These are phyloP conservation scores for Diplodia mutila DNA, from an alignment of 2,329 filamentous ascomycete species.

Conservation along the genomic window DNA sequence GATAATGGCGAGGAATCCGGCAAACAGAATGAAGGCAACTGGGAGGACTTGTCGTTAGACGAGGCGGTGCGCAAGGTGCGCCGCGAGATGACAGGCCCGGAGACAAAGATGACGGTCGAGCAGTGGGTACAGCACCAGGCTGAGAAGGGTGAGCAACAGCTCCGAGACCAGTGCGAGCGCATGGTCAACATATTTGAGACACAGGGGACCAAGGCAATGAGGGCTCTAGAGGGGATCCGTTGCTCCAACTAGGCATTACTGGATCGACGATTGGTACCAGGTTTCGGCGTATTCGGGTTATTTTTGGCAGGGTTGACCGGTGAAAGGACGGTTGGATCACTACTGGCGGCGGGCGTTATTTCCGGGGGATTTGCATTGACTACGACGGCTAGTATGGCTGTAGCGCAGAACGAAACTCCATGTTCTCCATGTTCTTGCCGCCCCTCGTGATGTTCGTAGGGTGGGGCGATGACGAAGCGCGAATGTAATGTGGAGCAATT, in stretches of 20 bases:
- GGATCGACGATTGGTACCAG: slow-evolving; percentile 10
- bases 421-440: slow-evolving; percentile 12
- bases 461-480: slow-evolving; percentile 19
- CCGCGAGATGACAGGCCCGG: slow-evolving; percentile 69
- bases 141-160: slow-evolving; percentile 73
- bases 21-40: slow-evolving; percentile 32
- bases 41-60: slow-evolving; percentile 27
- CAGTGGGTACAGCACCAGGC: slow-evolving; percentile 90
- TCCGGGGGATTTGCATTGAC: neutral
- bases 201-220: slow-evolving; percentile 79
- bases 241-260: slow-evolving; percentile 7
- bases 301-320: neutral
- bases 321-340: neutral
- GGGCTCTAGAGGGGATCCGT: slow-evolving; percentile 72
- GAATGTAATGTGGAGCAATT: slow-evolving; percentile 16
- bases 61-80: slow-evolving; percentile 57
- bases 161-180: slow-evolving; percentile 80
- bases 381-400: neutral
- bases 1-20: slow-evolving; percentile 27
- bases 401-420: slow-evolving; percentile 6
- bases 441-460: slow-evolving; percentile 11
- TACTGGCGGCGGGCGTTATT: slow-evolving; percentile 3
- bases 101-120: slow-evolving; percentile 90
- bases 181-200: slow-evolving; percentile 82
- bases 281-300: slow-evolving; percentile 3